Conservation (phyloP, 768 basidiomycete genomes). For the Podaxis sp. region DNA sequence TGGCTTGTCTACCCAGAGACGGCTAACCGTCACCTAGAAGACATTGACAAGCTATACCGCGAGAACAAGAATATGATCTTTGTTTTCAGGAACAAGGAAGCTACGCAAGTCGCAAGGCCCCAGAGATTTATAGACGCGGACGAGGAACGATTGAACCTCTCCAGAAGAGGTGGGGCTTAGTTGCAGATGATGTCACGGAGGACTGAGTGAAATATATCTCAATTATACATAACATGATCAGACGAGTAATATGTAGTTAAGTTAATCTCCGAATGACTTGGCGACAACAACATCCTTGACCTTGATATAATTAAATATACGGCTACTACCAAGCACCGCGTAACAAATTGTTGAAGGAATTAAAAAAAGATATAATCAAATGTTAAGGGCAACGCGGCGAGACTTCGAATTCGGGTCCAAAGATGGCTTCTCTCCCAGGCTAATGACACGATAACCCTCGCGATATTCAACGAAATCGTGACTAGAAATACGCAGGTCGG, state of each 20-base stretch:
- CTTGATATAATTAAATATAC: neutral
- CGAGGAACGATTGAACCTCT: constrained; percentile 23
- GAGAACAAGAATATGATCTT: constrained; percentile 42
- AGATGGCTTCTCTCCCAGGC: constrained; percentile 53
- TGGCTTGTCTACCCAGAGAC: constrained; percentile 52
- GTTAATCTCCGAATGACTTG: too few species aligned
- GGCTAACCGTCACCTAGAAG: constrained; percentile 48
- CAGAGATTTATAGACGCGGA: constrained; percentile 42
- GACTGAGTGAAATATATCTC: neutral
- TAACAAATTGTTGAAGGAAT: too few species aligned
- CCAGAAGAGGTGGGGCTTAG: constrained; percentile 1
- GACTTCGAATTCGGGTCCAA: constrained; percentile 41
- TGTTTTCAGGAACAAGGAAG: constrained; percentile 43
- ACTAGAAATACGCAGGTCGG: constrained; percentile 19
- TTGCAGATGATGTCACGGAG: neutral
- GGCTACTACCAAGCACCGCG: neutral
- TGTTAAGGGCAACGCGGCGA: constrained; percentile 14
- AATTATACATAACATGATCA: neutral
- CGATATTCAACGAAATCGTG: constrained; percentile 35
- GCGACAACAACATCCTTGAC: neutral
- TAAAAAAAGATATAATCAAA: neutral
- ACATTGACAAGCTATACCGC: constrained; percentile 48
- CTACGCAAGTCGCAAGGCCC: constrained; percentile 41
- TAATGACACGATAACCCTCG: constrained; percentile 52
- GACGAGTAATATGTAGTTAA: neutral